phyloP scores from a whole-genome alignment of 2,329 filamentous ascomycete genomes.

The Beauveria scarabaeidicola region DNA sequence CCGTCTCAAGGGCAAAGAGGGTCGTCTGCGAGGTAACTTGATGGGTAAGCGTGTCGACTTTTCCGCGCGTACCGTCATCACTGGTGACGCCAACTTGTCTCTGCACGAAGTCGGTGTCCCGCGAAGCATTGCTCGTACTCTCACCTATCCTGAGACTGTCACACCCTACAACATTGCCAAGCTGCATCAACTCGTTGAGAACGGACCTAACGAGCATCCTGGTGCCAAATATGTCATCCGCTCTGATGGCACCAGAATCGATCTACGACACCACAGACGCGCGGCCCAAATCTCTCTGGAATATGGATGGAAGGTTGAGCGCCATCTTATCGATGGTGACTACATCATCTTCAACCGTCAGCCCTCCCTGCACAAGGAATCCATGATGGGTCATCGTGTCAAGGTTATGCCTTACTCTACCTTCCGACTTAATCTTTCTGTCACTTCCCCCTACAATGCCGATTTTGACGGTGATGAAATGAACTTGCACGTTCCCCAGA shows the following conservation, averaged over 20 bases:
- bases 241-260: slow-evolving; percentile 86
- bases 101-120: slow-evolving; percentile 97
- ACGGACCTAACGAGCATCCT: slow-evolving; percentile 89
- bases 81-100: slow-evolving; percentile 92
- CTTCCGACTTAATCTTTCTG: slow-evolving; percentile 92
- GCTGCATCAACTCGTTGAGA: slow-evolving; percentile 79
- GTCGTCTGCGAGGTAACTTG: slow-evolving; percentile 92
- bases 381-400: slow-evolving; percentile 99
- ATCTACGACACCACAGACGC: slow-evolving; percentile 86
- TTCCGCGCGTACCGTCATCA: slow-evolving; percentile 98
- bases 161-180: slow-evolving; percentile 97
- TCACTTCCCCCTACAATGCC: slow-evolving; percentile 97
- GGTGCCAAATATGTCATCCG: slow-evolving; percentile 96
- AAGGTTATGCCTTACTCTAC: slow-evolving; percentile 98
- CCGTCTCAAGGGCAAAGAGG: slow-evolving; percentile 97
- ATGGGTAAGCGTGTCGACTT: slow-evolving; percentile 99
- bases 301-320: slow-evolving; percentile 98
- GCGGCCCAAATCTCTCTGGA: slow-evolving; percentile 79
- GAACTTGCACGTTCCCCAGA: slow-evolving; percentile 99
- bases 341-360: slow-evolving; percentile 99
- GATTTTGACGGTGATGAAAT: slow-evolving; percentile 99
- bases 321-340: slow-evolving; percentile 91
- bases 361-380: slow-evolving; percentile 97
- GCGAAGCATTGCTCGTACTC: slow-evolving; percentile 78
- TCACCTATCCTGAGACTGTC: slow-evolving; percentile 96